Evolutionary conservation across 2,329 filamentous ascomycete genomes (phyloP), one percentile per base, ranked within the genome.

Genomic region (Exophiala spinifera): DNA sequence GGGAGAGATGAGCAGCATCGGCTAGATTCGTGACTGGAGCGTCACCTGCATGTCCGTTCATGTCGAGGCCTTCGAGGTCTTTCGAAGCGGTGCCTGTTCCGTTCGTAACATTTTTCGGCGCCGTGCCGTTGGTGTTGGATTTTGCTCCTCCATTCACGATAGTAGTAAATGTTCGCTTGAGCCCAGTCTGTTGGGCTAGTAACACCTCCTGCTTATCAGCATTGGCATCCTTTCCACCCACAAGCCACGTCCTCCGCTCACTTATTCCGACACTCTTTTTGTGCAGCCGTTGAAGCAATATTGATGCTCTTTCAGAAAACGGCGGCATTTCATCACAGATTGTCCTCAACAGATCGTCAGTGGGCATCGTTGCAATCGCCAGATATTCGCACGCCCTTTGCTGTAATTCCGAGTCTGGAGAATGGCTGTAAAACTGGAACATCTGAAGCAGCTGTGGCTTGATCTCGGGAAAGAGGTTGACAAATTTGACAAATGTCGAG

Each of bases 271-370:
- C 88, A 66, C 95, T 91, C 75, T 95, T 97, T 72, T 96, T 91
- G 72, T 99, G 92, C 46, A 99, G 79, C 54, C 94, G 83, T 36
- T 92, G 96, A 10, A 99, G 78, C 23, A 99, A 77, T 1, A 94
- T 92, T 4, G 94, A 97, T 55, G 95, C 86, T 56, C 95, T 81
- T 70, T 99, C 91, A 0, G 94, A 95, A 74, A 97, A 99, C 0
- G 94, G 91, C 2, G 94, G 94, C 95, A 99, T 99, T 70, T 99
- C 94, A 64, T 99, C 94, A 70, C 91, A 96, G 4, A 99, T 86
- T 0, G 94, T 97, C 48, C 94, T 84, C 11, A 99, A 78, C 5
- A 99, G 80, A 61, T 97, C 91, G 65, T 99, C 94, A 0, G 89
- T 90, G 0, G 90, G 88, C 69, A 95, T 80, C 31, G 83, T 91